Conservation (phyloP, 2,329 filamentous ascomycete genomes). For the Tolypocladium sp. region DNA sequence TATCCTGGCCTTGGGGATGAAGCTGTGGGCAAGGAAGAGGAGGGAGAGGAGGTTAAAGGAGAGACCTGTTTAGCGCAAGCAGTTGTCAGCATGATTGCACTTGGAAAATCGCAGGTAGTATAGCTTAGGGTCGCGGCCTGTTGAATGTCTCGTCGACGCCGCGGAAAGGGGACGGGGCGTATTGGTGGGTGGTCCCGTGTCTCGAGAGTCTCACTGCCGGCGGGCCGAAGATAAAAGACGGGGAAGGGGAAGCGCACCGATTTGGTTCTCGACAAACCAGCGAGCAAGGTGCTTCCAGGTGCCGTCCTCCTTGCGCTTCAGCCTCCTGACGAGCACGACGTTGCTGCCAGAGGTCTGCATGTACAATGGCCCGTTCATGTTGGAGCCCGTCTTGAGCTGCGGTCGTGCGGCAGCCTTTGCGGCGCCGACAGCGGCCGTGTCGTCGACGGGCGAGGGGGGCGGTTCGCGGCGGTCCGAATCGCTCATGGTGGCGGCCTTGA, state of each 20-base stretch:
- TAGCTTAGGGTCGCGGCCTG: background rate
- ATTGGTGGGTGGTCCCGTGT: background rate
- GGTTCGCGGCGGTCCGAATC: background rate
- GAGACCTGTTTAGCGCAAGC: slow-evolving; percentile 43
- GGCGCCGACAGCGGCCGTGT: slow-evolving; percentile 11
- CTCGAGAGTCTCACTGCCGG: background rate
- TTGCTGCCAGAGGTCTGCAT: slow-evolving; percentile 44
- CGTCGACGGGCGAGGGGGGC: slow-evolving; percentile 1
- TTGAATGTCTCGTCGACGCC: background rate
- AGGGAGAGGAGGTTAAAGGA: slow-evolving; percentile 79
- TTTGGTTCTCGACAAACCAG: slow-evolving; percentile 72
- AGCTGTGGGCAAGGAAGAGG: slow-evolving; percentile 70
- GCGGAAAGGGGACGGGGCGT: background rate
- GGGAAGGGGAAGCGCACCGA: slow-evolving; percentile 48
- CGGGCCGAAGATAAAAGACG: slow-evolving; percentile 1
- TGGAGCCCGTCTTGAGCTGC: slow-evolving; percentile 21
- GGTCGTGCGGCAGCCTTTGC: slow-evolving; percentile 13
- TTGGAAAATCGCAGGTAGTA: background rate
- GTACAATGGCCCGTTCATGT: slow-evolving; percentile 49
- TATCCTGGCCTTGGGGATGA: slow-evolving; percentile 69
- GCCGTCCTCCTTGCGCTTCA: slow-evolving; percentile 54
- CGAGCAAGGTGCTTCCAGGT: slow-evolving; percentile 50
- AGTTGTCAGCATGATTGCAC: background rate
- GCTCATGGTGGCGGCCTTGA: background rate
- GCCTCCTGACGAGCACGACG: slow-evolving; percentile 44